Evolutionary conservation across 768 basidiomycete genomes (phyloP).

Genomic region (Tricholoma terreum): DNA sequence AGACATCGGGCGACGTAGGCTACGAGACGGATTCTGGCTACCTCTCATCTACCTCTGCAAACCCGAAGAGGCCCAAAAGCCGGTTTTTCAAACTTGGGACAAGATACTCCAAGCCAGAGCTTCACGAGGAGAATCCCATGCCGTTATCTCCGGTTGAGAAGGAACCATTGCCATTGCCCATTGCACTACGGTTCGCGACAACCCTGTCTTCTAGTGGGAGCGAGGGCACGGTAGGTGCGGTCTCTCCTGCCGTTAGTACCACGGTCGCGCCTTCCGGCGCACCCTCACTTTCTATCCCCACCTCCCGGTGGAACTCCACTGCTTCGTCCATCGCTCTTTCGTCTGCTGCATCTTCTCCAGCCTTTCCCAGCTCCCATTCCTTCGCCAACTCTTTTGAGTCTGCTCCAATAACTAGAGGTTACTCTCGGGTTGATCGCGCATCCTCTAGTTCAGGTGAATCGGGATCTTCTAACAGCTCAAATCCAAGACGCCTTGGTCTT

Average conservation of each 20-base stretch:
- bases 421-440: constrained; percentile 7
- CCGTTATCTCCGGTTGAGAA: constrained; percentile 21
- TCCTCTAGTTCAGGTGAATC: constrained; percentile 19
- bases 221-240: constrained; percentile 1
- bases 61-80: constrained; percentile 34
- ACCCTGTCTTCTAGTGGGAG: constrained; percentile 17
- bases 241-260: neutral
- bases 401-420: neutral
- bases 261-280: neutral
- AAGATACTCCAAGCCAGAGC: constrained; percentile 36
- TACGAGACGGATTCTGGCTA: constrained; percentile 41
- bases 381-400: neutral
- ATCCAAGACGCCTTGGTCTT: constrained; percentile 14
- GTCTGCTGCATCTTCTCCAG: neutral
- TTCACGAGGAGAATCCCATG: constrained; percentile 24
- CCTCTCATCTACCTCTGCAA: constrained; percentile 20
- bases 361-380: neutral
- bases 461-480: constrained; percentile 15
- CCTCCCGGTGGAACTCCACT: neutral
- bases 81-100: constrained; percentile 44
- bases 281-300: neutral
- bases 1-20: constrained; percentile 23
- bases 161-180: constrained; percentile 38
- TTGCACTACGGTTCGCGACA: constrained; percentile 46
- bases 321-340: neutral